Conservation (phyloP, 2,329 filamentous ascomycete genomes). For the Scytalidium sp. region DNA sequence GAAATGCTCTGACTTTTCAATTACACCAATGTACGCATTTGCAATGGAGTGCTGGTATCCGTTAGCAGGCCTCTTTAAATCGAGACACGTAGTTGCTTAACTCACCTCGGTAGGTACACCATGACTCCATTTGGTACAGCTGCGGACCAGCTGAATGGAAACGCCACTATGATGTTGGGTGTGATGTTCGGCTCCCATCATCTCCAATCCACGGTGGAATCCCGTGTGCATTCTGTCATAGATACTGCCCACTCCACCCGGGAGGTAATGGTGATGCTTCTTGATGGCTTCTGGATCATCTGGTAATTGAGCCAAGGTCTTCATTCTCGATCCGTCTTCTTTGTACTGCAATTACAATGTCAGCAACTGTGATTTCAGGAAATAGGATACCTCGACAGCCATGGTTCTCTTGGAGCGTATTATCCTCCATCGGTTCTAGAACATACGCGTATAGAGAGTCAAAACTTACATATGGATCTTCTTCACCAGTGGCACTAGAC, state of each 20-base stretch:
- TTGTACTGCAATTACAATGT: not conserved
- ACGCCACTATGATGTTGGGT: constrained; percentile 9
- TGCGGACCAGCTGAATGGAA: constrained; percentile 36
- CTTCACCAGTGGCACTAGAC: not conserved
- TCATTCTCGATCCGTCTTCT: not conserved
- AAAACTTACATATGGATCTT: not conserved
- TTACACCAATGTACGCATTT: constrained; percentile 77
- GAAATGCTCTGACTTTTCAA: constrained; percentile 66
- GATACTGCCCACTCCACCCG: constrained; percentile 10
- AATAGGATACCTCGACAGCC: constrained; percentile 24
- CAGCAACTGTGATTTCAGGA: not conserved
- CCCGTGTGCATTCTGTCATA: constrained; percentile 11
- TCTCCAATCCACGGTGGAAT: constrained; percentile 1
- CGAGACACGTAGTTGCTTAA: not conserved
- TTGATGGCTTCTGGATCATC: not conserved
- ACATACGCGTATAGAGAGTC: not conserved
- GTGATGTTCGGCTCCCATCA: not conserved
- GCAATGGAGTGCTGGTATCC: constrained; percentile 68
- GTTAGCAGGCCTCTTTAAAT: constrained; percentile 16
- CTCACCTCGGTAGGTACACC: constrained; percentile 51
- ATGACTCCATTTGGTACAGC: constrained; percentile 56
- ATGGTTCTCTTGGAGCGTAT: constrained; percentile 39
- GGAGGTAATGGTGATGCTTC: constrained; percentile 8
- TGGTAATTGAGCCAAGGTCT: not conserved
- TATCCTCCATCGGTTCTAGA: too few species aligned